Conservation (phyloP, 441 rosid species). For the Hypseocharis bilobata region DNA sequence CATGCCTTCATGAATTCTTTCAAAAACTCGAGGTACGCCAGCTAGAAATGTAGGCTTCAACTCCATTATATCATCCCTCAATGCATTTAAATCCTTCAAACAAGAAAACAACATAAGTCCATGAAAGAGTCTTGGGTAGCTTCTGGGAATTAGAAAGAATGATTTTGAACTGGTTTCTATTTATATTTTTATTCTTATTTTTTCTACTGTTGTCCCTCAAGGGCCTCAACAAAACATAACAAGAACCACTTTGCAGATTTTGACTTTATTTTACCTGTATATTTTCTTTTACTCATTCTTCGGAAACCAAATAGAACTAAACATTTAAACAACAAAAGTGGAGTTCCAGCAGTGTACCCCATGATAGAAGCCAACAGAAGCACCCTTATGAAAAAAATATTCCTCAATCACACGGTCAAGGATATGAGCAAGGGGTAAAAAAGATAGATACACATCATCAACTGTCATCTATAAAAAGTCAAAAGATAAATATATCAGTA, state of each 20-base stretch:
- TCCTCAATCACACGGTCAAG: slow-evolving; percentile 83
- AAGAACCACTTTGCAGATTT: no score
- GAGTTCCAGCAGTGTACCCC: slow-evolving; percentile 47
- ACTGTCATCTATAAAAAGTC: slow-evolving; percentile 55
- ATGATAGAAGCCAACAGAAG: slow-evolving; percentile 89
- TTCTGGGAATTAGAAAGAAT: no score
- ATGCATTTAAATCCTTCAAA: slow-evolving; percentile 63
- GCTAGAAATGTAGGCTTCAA: slow-evolving; percentile 79
- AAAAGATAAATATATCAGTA: slow-evolving; percentile 18
- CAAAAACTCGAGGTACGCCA: slow-evolving; percentile 89
- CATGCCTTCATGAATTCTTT: slow-evolving; percentile 72
- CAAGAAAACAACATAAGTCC: slow-evolving; percentile 9
- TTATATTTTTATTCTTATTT: no score
- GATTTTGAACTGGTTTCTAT: no score
- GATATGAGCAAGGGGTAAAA: slow-evolving; percentile 87
- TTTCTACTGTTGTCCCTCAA: no score
- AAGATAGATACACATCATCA: slow-evolving; percentile 79
- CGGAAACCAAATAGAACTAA: background rate
- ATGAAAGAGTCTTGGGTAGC: no score
- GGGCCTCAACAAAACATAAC: no score
- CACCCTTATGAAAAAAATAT: slow-evolving; percentile 73
- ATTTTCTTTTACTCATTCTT: background rate
- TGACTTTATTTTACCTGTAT: background rate
- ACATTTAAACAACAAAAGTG: background rate
- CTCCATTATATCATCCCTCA: slow-evolving; percentile 73